Evolutionary conservation across 2,329 filamentous ascomycete species (phyloP), one percentile per base, ranked within the genome.

Genomic region (Fusarium sp.): DNA sequence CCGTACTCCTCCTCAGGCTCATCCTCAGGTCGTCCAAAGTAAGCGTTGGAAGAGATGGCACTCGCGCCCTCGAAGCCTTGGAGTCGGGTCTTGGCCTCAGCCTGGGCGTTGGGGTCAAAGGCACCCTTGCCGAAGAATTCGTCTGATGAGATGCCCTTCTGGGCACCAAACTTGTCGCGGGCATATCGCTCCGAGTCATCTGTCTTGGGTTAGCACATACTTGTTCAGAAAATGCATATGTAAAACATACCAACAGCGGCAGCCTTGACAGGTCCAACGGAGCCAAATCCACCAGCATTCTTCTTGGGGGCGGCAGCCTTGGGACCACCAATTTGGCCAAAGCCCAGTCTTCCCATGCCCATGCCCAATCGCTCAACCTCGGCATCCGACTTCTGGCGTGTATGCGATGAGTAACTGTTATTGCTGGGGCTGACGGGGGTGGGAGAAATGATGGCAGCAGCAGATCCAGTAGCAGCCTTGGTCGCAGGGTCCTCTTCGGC

Each of bases 101-200:
- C 88, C 81, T 97, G 93, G 10, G 93, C 91, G 65, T 88, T 88
- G 41, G 95, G 92, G 81, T 99, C 95, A 83, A 92, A 98, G 65
- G 90, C 86, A 63, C 95, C 94, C 82, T 97, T 96, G 79, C 96
- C 95, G 81, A 99, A 99, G 88, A 97, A 99, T 82, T 99, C 97
- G 82, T 99, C 97, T 0, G 95, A 98, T 0, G 95, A 98, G 77
- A 99, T 99, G 77, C 94, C 94, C 87, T 98, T 98, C 83, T 99
- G 97, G 50, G 84, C 85, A 70, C 95, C 96, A 80, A 99, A 99
- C 84, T 98, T 98, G 80, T 90, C 87, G 79, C 94, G 93, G 7
- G 95, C 95, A 81, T 94, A 97, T 80, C 91, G 92, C 79, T 98
- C 91, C 64, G 93, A 92, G 67, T 98, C 95, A 73, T 91, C 91